phyloP scores from a whole-genome alignment of 2,329 filamentous ascomycete genomes.

The Phialophora macrospora region DNA sequence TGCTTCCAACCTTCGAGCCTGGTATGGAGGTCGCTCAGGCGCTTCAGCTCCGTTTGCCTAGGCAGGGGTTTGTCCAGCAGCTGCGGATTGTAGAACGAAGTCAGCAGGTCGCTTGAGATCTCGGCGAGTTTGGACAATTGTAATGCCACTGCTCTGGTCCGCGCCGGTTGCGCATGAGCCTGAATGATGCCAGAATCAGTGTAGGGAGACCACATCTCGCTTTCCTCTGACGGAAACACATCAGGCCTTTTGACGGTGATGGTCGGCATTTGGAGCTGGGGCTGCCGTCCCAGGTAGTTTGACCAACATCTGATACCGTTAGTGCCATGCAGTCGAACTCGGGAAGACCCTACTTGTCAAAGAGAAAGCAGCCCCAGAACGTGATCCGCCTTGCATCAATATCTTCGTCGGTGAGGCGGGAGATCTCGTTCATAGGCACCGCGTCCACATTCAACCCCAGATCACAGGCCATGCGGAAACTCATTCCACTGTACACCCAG shows the following conservation, averaged over 20 bases:
- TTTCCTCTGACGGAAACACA: slow-evolving; percentile 86
- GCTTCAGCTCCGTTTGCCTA: slow-evolving; percentile 86
- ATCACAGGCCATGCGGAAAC: slow-evolving; percentile 95
- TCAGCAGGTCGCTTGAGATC: slow-evolving; percentile 87
- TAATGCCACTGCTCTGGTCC: slow-evolving; percentile 79
- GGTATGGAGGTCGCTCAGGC: slow-evolving; percentile 87
- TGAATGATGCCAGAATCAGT: slow-evolving; percentile 80
- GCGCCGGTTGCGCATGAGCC: slow-evolving; percentile 74
- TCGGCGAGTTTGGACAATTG: slow-evolving; percentile 85
- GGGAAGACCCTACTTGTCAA: slow-evolving; percentile 72
- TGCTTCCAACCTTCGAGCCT: slow-evolving; percentile 88
- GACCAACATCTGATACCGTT: slow-evolving; percentile 74
- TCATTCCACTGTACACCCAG: slow-evolving; percentile 99
- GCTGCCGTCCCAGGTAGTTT: slow-evolving; percentile 90
- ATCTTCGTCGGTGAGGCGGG: slow-evolving; percentile 75
- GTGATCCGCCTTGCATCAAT: slow-evolving; percentile 88
- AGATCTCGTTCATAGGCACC: slow-evolving; percentile 65
- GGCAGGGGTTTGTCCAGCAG: slow-evolving; percentile 66
- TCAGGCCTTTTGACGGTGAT: slow-evolving; percentile 88
- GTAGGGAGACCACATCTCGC: slow-evolving; percentile 83
- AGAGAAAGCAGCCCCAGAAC: slow-evolving; percentile 97
- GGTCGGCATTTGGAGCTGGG: slow-evolving; percentile 78
- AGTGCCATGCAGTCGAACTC: slow-evolving; percentile 7
- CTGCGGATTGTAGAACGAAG: slow-evolving; percentile 86
- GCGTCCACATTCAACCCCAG: slow-evolving; percentile 88